These are phyloP conservation scores for Aureobasidium namibiae DNA, from an alignment of 2,329 filamentous ascomycete species.

Conservation along the genomic window DNA sequence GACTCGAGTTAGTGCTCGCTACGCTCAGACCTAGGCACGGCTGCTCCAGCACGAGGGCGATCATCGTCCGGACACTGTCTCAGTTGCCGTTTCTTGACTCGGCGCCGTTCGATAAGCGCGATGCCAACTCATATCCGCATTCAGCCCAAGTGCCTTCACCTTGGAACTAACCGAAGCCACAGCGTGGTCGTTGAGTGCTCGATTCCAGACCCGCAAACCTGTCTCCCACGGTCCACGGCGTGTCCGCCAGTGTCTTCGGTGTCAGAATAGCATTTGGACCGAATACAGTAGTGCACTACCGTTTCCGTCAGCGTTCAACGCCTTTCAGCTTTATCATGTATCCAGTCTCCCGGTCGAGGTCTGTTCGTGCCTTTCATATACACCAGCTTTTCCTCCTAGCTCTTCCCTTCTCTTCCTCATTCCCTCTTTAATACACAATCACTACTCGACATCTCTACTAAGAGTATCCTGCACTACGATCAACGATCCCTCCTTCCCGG, in stretches of 20 bases:
- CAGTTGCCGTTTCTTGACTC: constrained; percentile 7
- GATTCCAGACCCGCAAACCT: constrained; percentile 8
- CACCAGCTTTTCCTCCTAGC: constrained; percentile 1
- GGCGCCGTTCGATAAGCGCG: constrained; percentile 9
- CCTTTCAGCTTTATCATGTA: constrained; percentile 13
- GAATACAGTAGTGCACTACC: constrained; percentile 12
- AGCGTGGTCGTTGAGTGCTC: constrained; percentile 1
- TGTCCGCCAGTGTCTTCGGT: background rate
- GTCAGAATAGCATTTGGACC: constrained; percentile 12
- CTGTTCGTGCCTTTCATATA: constrained; percentile 8
- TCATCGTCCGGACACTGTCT: background rate
- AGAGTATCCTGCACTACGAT: background rate
- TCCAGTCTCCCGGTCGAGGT: constrained; percentile 7
- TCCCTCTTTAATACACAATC: background rate
- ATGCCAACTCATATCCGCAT: constrained; percentile 7
- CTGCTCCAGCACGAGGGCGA: constrained; percentile 5
- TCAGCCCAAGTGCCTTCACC: background rate
- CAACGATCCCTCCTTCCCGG: background rate
- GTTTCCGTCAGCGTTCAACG: constrained; percentile 14
- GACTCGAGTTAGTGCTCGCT: background rate
- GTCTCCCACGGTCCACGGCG: constrained; percentile 5
- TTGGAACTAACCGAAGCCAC: constrained; percentile 9
- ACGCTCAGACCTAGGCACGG: constrained; percentile 1
- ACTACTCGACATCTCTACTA: background rate
- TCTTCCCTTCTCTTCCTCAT: background rate